phyloP scores from a whole-genome alignment of 352 stramenopile genomes.

The Phytophthora sojae region DNA sequence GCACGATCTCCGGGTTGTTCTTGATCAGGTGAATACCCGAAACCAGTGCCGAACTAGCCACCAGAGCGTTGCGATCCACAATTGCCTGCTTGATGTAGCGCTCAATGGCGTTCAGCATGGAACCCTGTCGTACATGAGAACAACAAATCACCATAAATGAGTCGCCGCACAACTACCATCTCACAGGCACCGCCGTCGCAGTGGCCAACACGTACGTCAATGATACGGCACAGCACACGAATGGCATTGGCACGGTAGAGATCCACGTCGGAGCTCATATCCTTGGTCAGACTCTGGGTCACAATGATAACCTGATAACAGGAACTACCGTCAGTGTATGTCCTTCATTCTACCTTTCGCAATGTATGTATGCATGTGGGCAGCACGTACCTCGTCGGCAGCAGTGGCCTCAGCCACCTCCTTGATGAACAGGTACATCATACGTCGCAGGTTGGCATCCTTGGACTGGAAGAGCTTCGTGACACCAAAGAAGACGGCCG shows the following conservation, averaged over 20 bases:
- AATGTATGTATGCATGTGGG: not conserved
- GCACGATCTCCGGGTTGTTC: constrained; percentile 92
- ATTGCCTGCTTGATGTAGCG: constrained; percentile 99
- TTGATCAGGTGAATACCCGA: constrained; percentile 96
- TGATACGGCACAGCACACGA: constrained; percentile 97
- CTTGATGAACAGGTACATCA: constrained; percentile 99
- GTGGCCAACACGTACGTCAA: constrained; percentile 68
- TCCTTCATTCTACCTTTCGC: not conserved
- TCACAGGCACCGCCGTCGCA: not conserved
- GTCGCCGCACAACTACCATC: not conserved
- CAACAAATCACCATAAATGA: constrained; percentile 20
- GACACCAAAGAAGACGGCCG: constrained; percentile 99
- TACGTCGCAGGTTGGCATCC: constrained; percentile 96
- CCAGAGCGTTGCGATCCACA: constrained; percentile 97
- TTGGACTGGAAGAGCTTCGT: constrained; percentile 99
- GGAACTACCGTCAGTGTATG: constrained; percentile 30
- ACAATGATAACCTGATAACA: constrained; percentile 98
- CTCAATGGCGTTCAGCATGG: constrained; percentile 93
- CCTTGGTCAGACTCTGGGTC: constrained; percentile 98
- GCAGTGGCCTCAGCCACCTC: constrained; percentile 95
- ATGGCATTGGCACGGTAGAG: constrained; percentile 99
- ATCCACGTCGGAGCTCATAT: constrained; percentile 99
- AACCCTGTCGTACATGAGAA: constrained; percentile 50
- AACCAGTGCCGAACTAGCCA: constrained; percentile 97
- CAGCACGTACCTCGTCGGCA: constrained; percentile 67